A percentile compares a stretch with the other conserved stretches of the same genome.
These are phyloP conservation scores for Tranzscheliella williamsii DNA, from an alignment of 1,284 basidiomycete genomes.

Conservation along the genomic window DNA sequence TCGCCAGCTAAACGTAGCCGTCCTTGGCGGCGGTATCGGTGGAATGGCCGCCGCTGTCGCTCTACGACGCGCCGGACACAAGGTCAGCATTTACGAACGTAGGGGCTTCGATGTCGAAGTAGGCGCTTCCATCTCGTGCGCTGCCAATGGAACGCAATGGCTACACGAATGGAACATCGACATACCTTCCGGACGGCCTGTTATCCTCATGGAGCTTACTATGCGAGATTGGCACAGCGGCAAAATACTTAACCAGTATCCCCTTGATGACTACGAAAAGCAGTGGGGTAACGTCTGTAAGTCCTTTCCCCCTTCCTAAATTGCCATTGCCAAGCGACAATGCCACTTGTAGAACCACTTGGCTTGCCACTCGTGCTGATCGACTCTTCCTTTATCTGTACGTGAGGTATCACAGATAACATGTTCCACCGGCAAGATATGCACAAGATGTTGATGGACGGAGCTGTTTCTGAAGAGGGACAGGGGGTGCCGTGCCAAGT, in stretches of 20 bases:
- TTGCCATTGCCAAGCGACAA: too few relatives aligned
- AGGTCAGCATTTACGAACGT: constrained; percentile 36
- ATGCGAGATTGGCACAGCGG: constrained; percentile 39
- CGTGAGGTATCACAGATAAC: too few relatives aligned
- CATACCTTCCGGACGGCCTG: constrained; percentile 23
- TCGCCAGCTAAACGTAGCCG: constrained; percentile 26
- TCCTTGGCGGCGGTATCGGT: constrained; percentile 39
- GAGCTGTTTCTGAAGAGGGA: constrained; percentile 52
- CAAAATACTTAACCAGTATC: constrained; percentile 39
- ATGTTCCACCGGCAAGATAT: constrained; percentile 62
- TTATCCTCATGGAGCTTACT: constrained; percentile 39
- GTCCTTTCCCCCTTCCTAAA: too few relatives aligned
- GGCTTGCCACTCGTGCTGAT: too few relatives aligned
- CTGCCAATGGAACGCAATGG: constrained; percentile 39
- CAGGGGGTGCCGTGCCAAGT: constrained; percentile 42
- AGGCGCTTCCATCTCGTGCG: constrained; percentile 40
- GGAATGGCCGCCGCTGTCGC: constrained; percentile 27
- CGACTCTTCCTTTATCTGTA: too few relatives aligned
- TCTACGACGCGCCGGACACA: constrained; percentile 35
- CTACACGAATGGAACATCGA: constrained; percentile 36
- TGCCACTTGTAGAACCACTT: too few relatives aligned
- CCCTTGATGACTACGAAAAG: constrained; percentile 37
- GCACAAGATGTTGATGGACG: constrained; percentile 53
- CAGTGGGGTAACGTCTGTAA: constrained; percentile 38
- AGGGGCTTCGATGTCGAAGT: constrained; percentile 37